These are phyloP conservation scores for Maudiozyma barnettii DNA, from an alignment of 805 yeast genomes.

Conservation along the genomic window DNA sequence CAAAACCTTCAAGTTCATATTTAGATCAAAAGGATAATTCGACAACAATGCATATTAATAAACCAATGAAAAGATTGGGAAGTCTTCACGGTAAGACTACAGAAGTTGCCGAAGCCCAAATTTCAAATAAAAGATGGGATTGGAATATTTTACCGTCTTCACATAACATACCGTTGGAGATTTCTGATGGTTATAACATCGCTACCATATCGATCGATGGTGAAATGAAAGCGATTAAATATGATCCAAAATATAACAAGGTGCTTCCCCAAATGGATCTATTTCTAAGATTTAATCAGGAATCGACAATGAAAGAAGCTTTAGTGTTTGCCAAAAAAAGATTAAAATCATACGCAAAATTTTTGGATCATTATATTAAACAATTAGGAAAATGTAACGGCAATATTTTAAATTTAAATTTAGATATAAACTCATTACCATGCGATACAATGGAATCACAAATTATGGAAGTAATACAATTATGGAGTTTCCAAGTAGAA, in stretches of 20 bases:
- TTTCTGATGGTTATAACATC: constrained; percentile 13
- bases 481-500: constrained; percentile 22
- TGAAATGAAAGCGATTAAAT: constrained; percentile 16
- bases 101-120: neutral
- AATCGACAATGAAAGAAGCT: constrained; percentile 15
- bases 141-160: constrained; percentile 22
- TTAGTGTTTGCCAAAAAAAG: constrained; percentile 15
- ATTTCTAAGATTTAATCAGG: constrained; percentile 20
- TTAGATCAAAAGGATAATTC: no score
- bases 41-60: neutral
- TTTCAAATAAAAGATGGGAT: constrained; percentile 12
- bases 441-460: constrained; percentile 5
- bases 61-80: neutral
- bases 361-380: neutral
- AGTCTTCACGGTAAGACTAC: neutral
- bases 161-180: constrained; percentile 11
- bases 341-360: constrained; percentile 8
- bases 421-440: neutral
- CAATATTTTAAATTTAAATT: no score
- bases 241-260: constrained; percentile 21
- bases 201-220: constrained; percentile 18
- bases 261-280: constrained; percentile 18
- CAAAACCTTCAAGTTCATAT: no score
- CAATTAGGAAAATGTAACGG: neutral
- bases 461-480: constrained; percentile 14